Percentiles rank a stretch among this genome's conserved stretches.
phyloP scores from a whole-genome alignment of 352 stramenopile genomes.

The Phytophthora macrochlamydospora region DNA sequence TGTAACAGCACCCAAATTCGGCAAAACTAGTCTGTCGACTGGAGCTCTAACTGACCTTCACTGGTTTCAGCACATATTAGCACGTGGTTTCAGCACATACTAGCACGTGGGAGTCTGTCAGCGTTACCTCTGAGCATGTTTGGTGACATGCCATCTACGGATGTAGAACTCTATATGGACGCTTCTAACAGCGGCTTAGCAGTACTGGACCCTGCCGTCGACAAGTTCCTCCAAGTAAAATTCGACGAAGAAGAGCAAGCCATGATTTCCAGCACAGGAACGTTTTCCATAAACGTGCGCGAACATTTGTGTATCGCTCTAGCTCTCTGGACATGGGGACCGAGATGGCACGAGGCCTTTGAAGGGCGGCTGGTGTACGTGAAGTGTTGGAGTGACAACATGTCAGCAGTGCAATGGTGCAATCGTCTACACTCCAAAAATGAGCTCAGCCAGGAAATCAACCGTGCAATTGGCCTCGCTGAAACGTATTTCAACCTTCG shows the following conservation, averaged over 20 bases:
- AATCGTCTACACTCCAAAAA: conserved; percentile 20
- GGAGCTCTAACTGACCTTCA: no score
- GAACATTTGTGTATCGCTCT: conserved; percentile 25
- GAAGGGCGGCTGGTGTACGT: background rate
- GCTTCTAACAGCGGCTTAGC: background rate
- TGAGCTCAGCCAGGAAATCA: conserved; percentile 25
- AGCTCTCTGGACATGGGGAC: conserved; percentile 13
- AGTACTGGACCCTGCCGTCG: background rate
- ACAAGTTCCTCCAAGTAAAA: background rate
- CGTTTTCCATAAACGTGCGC: conserved; percentile 29
- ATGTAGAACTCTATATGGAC: conserved; percentile 3
- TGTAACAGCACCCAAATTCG: background rate
- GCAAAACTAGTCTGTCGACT: no score
- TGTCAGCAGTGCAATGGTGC: conserved; percentile 4
- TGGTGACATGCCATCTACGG: background rate
- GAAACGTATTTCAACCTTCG: conserved; percentile 17
- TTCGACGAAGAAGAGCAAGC: conserved; percentile 1
- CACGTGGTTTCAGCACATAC: background rate
- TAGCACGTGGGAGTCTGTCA: background rate
- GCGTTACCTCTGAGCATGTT: conserved; percentile 1
- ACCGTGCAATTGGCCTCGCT: conserved; percentile 19
- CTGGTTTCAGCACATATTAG: no score
- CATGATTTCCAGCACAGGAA: background rate
- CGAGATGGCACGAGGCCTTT: background rate
- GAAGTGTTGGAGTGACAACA: conserved; percentile 23